Evolutionary conservation across 805 yeast species (phyloP), one percentile per base, ranked within the genome.

Genomic region (Kurtzmaniella cleridarum): DNA sequence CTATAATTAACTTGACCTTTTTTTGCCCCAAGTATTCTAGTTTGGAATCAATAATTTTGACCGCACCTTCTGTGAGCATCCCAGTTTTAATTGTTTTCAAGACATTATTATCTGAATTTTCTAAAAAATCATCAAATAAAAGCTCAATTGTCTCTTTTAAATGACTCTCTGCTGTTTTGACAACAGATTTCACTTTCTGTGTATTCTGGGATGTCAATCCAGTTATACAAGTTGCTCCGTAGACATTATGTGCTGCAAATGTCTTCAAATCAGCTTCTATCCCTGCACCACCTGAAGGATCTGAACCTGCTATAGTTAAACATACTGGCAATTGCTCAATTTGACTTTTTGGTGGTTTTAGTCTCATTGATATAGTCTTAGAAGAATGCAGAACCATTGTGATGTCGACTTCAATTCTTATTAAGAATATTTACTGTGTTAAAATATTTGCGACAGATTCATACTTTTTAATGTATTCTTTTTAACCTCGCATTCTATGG

Each of bases 211-310:
- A 84, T 0, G 95, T 87, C 42, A 88, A 59, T 2, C 89, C 90
- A 7, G 89, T 75, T 33, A 85, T 78, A 50, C 89, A 82, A 0
- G 90, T 83, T 57, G 81, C 60, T 0, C 85, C 95, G 51, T 80
- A 84, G 36, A 87, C 87, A 12, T 77, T 76, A 50, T 83, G 85
- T 1, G 84, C 84, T 3, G 84, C 69, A 39, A 87, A 74, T 0
- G 95, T 79, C 60, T 88, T 88, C 29, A 87, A 55, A 55, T 87
- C 96, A 1, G 95, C 95, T 57, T 87, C 95, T 36, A 87, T 79
- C 2, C 96, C 96, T 2, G 96, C 95, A 3, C 95, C 95, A 2
- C 95, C 96, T 9, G 91, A 81, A 32, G 81, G 75, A 55, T 87
- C 96, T 0, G 91, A 81, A 0, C 95, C 95, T 2, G 88, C 88